These are phyloP conservation scores for Apiospora marii DNA, from an alignment of 2,329 filamentous ascomycete species.

Conservation along the genomic window DNA sequence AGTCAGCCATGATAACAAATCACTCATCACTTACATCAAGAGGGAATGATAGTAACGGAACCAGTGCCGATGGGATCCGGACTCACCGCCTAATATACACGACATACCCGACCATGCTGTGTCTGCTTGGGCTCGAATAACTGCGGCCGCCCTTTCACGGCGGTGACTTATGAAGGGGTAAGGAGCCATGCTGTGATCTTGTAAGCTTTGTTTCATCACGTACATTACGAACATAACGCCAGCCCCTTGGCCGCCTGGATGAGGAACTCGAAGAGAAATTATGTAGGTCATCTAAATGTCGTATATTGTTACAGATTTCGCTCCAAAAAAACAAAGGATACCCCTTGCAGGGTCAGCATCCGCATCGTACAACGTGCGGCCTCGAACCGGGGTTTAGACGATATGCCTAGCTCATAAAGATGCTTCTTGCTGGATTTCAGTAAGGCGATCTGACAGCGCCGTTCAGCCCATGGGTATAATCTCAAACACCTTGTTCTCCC, in stretches of 20 bases:
- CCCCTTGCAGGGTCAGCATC: conserved; percentile 1
- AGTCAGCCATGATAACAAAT: conserved; percentile 7
- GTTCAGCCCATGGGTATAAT: conserved; percentile 22
- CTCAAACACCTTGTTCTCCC: conserved; percentile 21
- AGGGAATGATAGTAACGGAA: background rate
- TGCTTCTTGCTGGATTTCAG: background rate
- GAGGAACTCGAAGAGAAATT: background rate
- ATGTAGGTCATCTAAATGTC: conserved; percentile 17
- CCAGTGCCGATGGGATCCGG: background rate
- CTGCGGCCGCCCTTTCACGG: background rate
- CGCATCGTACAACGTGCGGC: conserved; percentile 7
- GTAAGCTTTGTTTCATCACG: background rate
- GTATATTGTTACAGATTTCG: conserved; percentile 18
- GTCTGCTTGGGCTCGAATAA: background rate
- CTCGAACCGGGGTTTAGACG: background rate
- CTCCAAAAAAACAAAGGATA: conserved; percentile 13
- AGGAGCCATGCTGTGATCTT: background rate
- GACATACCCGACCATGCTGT: conserved; percentile 11
- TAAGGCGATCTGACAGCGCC: conserved; percentile 16
- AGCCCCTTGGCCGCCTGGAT: background rate
- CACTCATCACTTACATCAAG: background rate
- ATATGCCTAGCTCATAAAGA: background rate
- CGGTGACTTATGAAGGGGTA: background rate
- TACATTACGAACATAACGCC: background rate
- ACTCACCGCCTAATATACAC: background rate